Conservation (phyloP, 2,329 filamentous ascomycete genomes). For the Hypoxylon sp. region DNA sequence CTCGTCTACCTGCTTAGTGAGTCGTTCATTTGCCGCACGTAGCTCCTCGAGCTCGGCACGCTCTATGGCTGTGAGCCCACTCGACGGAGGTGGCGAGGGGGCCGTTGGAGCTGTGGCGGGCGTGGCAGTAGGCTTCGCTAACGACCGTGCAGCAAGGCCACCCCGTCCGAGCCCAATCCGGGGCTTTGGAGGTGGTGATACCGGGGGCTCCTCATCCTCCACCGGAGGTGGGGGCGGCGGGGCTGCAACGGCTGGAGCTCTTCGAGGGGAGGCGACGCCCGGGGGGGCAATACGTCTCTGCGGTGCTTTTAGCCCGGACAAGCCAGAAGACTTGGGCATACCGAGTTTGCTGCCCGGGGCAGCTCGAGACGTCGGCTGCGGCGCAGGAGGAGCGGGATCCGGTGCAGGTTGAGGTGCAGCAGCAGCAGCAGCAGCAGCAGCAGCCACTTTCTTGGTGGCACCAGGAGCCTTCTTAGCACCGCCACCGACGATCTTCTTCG, state of each 20-base stretch:
- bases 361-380: conserved; percentile 69
- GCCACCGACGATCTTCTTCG: conserved; percentile 53
- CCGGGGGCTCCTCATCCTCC: conserved; percentile 68
- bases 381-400: conserved; percentile 67
- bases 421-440: conserved; percentile 56
- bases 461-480: conserved; percentile 66
- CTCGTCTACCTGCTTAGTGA: conserved; percentile 82
- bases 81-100: conserved; percentile 70
- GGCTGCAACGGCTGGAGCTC: conserved; percentile 60
- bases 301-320: conserved; percentile 71
- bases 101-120: conserved; percentile 63
- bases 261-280: conserved; percentile 65
- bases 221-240: conserved; percentile 64
- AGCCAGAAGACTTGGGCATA: conserved; percentile 65
- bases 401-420: conserved; percentile 58
- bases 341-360: conserved; percentile 65
- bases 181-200: conserved; percentile 67
- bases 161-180: conserved; percentile 79
- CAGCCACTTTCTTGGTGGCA: conserved; percentile 63
- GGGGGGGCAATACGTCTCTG: conserved; percentile 68
- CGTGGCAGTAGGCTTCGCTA: conserved; percentile 77
- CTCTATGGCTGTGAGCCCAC: conserved; percentile 82
- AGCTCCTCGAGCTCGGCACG: conserved; percentile 93
- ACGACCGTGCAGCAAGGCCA: conserved; percentile 85
- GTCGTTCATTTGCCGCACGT: conserved; percentile 82